Base-by-base conservation (phyloP, 2,329 filamentous ascomycete species). In the Sporothrix protearum region DNA sequence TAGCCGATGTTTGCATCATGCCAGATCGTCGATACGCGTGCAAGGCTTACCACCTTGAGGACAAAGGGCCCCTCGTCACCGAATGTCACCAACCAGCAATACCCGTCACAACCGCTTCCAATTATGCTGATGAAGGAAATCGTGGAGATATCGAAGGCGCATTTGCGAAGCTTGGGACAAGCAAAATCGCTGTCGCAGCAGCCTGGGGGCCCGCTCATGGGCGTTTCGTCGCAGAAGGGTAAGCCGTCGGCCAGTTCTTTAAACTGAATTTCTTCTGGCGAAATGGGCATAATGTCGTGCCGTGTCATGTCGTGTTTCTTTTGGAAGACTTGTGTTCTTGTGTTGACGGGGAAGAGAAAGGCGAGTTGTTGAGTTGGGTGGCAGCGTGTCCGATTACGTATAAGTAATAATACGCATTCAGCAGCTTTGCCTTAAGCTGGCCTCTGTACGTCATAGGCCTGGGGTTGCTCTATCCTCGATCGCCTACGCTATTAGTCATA, bases 101-200 rank as follows among this genome's bases (percentile, higher is more conserved):
- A 49, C 14, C 45, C 45, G 19, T 49, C 45, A 12, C 16, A 12
- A 12, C 45, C 63, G 36, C 8, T 30, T 25, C 53, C 53, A n/a
- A 57, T 57, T 47, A 12, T n/a, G 28, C 28, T 14, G 19, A 36
- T 36, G 42, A 33, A 51, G 53, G 53, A 51, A 45, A 19, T 30
- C 5, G 47, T 8, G 16, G 66, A 55, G 33, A 68, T 25, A 55
- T 68, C 66, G 39, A 68, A 68, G 14, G 66, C 22, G 66, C 66
- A 68, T 55, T 55, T 68, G 66, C 66, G 66, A 36, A 68, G 66
- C 66, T 68, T 55, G 4, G 66, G 66, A 10, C 10, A 36, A 14
- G 45, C 28, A 22, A 68, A 55, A 25, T 55, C 30, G 3, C 39
- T 22, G 14, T 36, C 19, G 66, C 25, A 14, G 47, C 66, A 68